Base-by-base conservation (phyloP, 306 rosid genomes). In the Myrica gale region DNA sequence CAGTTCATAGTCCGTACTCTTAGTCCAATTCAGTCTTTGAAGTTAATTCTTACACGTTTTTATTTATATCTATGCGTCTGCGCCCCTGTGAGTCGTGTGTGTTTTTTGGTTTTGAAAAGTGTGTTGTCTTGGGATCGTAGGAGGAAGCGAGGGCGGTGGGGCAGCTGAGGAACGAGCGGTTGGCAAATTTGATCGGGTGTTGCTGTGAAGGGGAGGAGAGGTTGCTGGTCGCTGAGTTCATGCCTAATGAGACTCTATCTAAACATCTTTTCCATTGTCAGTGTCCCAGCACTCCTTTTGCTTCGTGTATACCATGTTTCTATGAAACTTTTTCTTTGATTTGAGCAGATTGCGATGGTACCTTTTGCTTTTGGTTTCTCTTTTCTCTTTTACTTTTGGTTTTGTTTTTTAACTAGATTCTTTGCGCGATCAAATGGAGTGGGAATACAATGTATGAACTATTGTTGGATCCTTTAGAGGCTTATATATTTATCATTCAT, bases 171-270 rank as follows among this genome's bases (percentile, higher is more conserved):
- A 90, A 74, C 75, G 96, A 88, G 81, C 75, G 98, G 26, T 81
- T 92, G 73, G 92, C 98, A 20, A 92, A 96, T 81, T 88, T 96
- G 89, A 82, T 90, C 37, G 99, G 99, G 11, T 96, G 88, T 80
- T 96, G 98, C 84, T 88, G 91, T 21, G 98, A 96, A 74, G 99
- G 98, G 16, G 97, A 87, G 19, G 97, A 92, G 82, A 92, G 94
- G 79, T 78, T 96, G 85, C 91, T 92, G 58, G 97, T 96, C 75
- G 96, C 96, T 10, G 99, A 96, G 90, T 92, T 90, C 82, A 96
- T 96, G 99, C 96, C 94, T 15, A 81, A 96, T 80, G 99, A 96
- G 71, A 96, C 98, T 86, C 98, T 92, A 63, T 92, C 98, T 19
- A 92, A 90, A 81, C 99, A 96, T 82, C 96, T 96, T 74, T 96